Base-by-base conservation (phyloP, 495 filamentous ascomycete genomes). In the Aspergillus cavernicola region DNA sequence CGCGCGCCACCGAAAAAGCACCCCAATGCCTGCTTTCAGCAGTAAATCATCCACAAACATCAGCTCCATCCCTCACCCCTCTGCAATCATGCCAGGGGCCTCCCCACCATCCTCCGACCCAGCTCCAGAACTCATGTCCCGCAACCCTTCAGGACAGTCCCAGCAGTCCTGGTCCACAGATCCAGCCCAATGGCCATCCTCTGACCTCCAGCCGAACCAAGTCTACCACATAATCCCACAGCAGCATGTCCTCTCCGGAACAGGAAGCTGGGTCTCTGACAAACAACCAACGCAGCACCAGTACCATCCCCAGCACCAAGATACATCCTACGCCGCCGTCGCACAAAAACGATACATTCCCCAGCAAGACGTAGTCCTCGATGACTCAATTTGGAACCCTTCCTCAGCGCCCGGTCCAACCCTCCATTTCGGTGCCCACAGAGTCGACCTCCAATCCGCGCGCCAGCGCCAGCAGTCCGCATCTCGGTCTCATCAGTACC, bases 141-240 rank as follows among this genome's bases (percentile, higher is more conserved):
- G 71, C 12, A 59, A 53, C 12, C 63, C 66, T 1, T 74, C 73
- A 0, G 57, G 46, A 3, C 60, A 65, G 20, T 76, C 73, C 19
- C 62, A 66, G 12, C 63, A 70, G 18, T 74, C 71, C 9, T 76
- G 71, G 68, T 57, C 65, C 2, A 73, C 71, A 11, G 73, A 74
- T 9, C 70, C 70, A 6, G 59, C 62, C 26, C 60, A 61, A 6
- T 64, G 56, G 33, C 70, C 67, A 3, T 61, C 62, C 7, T 66
- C 47, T 62, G 65, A 52, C 23, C 41, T 9, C 19, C 42, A 32
- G 4, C 12, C 6, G 11, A 33, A 33, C 4, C 31, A 10, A 10
- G 54, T 0, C 26, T 40, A 53, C 8, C 53, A 55, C 22, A 47
- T 44, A 3, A 39, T 61, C 0, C 48, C 31, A 12, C 55, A 65